These are phyloP conservation scores for Amoeboaphelidium protococcarum DNA, from an alignment of 371 early-diverging fungal species.

Conservation along the genomic window DNA sequence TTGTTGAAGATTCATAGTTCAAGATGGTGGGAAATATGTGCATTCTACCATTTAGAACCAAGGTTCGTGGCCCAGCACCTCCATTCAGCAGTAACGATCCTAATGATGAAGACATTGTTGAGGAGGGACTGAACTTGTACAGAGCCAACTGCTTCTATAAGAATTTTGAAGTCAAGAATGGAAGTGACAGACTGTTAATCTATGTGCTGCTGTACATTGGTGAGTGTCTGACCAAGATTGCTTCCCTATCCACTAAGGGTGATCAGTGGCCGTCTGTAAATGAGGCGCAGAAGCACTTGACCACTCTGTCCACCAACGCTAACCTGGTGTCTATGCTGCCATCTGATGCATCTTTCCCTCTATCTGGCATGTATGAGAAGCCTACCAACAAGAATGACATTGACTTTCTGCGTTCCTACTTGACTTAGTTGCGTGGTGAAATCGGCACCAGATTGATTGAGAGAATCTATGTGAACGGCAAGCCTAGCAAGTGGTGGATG, in stretches of 20 bases:
- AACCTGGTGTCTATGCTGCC: constrained; percentile 80
- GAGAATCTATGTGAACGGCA: constrained; percentile 42
- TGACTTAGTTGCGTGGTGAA: constrained; percentile 72
- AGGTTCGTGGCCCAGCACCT: constrained; percentile 60
- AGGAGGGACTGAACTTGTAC: constrained; percentile 73
- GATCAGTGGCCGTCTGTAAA: not conserved
- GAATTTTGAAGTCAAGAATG: constrained; percentile 90
- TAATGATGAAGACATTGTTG: constrained; percentile 53
- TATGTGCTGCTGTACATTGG: constrained; percentile 76
- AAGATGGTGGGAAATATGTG: constrained; percentile 58
- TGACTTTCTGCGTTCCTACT: constrained; percentile 62
- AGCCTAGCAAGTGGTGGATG: constrained; percentile 93
- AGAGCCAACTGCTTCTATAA: constrained; percentile 87
- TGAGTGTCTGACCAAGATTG: constrained; percentile 44
- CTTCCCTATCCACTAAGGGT: constrained; percentile 8
- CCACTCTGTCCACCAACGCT: constrained; percentile 52
- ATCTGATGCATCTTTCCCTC: constrained; percentile 69
- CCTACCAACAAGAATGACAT: constrained; percentile 39
- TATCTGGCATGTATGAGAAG: constrained; percentile 55
- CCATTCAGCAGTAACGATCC: constrained; percentile 13
- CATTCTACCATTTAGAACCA: constrained; percentile 64
- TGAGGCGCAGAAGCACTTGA: constrained; percentile 24
- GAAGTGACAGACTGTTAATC: constrained; percentile 70
- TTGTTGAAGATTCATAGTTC: constrained; percentile 24
- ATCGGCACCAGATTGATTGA: constrained; percentile 38